A percentile compares a stretch with the other conserved stretches of the same genome.
phyloP scores from a whole-genome alignment of 352 stramenopile species.

The Globisporangium mamillatum region DNA sequence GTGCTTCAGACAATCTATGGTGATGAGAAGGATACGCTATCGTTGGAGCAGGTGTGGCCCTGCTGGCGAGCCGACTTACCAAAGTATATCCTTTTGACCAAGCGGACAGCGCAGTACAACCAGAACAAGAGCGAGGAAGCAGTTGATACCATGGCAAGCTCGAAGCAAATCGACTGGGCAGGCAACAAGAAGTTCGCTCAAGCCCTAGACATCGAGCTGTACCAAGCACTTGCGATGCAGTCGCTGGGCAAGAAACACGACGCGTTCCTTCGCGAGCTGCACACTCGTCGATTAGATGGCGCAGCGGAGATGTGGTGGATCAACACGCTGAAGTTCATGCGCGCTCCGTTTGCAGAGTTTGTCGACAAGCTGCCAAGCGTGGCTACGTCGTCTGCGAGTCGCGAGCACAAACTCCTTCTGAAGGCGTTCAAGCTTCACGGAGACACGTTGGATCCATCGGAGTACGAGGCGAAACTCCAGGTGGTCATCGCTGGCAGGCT shows the following conservation, averaged over 20 bases:
- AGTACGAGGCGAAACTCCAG: constrained; percentile 49
- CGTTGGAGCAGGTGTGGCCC: constrained; percentile 40
- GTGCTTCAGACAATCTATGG: not conserved
- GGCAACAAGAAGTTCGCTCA: constrained; percentile 26
- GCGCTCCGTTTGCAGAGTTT: constrained; percentile 25
- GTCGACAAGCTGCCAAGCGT: constrained; percentile 19
- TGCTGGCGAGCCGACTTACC: constrained; percentile 33
- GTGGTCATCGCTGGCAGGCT: constrained; percentile 43
- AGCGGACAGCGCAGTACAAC: constrained; percentile 46
- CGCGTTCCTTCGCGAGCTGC: constrained; percentile 37
- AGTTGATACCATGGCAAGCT: not conserved
- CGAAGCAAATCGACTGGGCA: constrained; percentile 32
- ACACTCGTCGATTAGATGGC: constrained; percentile 31
- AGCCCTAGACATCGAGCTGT: constrained; percentile 21
- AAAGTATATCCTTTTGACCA: constrained; percentile 57
- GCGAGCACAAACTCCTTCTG: constrained; percentile 50
- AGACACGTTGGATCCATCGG: constrained; percentile 18
- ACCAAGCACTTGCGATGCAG: constrained; percentile 33
- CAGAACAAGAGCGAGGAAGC: constrained; percentile 12
- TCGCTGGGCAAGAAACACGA: constrained; percentile 49
- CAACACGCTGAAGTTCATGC: constrained; percentile 31
- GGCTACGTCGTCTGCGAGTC: constrained; percentile 18
- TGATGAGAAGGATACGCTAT: not conserved
- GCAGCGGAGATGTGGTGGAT: constrained; percentile 35
- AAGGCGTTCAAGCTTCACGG: constrained; percentile 38